phyloP scores from a whole-genome alignment of 805 yeast genomes.

The Cyberlindnera petersonii region DNA sequence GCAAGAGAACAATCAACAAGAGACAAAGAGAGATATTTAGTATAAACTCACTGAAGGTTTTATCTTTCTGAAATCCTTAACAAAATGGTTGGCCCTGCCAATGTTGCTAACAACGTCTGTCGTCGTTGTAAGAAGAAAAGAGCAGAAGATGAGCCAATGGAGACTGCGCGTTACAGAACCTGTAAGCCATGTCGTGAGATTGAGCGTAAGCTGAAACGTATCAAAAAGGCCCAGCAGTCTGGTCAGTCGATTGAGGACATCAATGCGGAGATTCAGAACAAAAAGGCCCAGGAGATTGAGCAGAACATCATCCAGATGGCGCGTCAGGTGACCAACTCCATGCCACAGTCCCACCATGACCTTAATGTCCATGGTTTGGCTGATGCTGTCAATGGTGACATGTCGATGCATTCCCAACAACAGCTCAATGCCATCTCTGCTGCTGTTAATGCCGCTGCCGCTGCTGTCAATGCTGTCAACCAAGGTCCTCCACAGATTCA shows the following conservation, averaged over 20 bases:
- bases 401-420: conserved; percentile 4
- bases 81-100: conserved; percentile 9
- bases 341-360: conserved; percentile 14
- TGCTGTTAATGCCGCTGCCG: conserved; percentile 13
- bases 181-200: conserved; percentile 30
- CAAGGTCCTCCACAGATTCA: conserved; percentile 22
- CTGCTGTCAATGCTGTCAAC: conserved; percentile 7
- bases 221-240: conserved; percentile 20
- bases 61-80: no score
- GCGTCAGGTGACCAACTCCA: conserved; percentile 11
- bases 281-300: conserved; percentile 18
- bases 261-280: conserved; percentile 11
- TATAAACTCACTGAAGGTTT: no score
- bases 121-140: conserved; percentile 32
- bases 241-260: conserved; percentile 15
- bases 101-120: conserved; percentile 19
- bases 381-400: conserved; percentile 9
- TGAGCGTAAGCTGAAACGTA: conserved; percentile 24
- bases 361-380: conserved; percentile 10
- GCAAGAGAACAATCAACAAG: conserved; percentile 2
- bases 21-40: no score
- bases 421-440: conserved; percentile 11
- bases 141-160: conserved; percentile 27
- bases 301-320: conserved; percentile 21
- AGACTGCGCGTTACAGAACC: conserved; percentile 30